phyloP scores from a whole-genome alignment of 495 filamentous ascomycete species.

The Sabuloglossum arenarium region DNA sequence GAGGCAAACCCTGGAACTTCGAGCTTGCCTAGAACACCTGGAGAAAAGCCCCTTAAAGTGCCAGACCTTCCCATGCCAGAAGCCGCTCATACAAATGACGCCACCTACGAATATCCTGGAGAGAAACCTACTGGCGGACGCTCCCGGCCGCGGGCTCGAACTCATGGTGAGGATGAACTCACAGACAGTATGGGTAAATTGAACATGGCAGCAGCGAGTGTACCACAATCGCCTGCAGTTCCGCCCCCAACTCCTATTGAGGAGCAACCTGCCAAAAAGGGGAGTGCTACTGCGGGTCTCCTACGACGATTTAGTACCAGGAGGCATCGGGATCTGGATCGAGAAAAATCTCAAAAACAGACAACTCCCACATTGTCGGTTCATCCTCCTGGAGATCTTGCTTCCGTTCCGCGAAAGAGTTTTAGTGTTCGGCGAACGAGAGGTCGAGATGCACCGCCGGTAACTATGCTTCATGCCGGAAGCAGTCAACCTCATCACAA shows the following conservation, averaged over 20 bases:
- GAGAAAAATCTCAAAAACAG: slow-evolving; percentile 33
- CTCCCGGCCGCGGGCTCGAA: slow-evolving; percentile 66
- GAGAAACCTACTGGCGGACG: slow-evolving; percentile 60
- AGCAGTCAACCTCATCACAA: slow-evolving; percentile 49
- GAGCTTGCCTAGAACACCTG: slow-evolving; percentile 30
- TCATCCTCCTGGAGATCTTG: slow-evolving; percentile 47
- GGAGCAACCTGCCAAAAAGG: slow-evolving; percentile 55
- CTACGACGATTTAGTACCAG: slow-evolving; percentile 82
- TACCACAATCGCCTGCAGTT: slow-evolving; percentile 32
- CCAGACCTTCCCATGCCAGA: slow-evolving; percentile 63
- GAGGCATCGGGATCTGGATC: slow-evolving; percentile 35
- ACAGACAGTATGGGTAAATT: slow-evolving; percentile 53
- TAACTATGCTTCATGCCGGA: slow-evolving; percentile 32
- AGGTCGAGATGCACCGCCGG: slow-evolving; percentile 34
- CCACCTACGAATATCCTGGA: slow-evolving; percentile 60
- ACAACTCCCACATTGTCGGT: slow-evolving; percentile 49
- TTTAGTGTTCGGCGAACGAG: slow-evolving; percentile 60
- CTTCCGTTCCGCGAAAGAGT: slow-evolving; percentile 45
- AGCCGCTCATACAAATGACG: slow-evolving; percentile 77
- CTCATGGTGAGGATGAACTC: slow-evolving; percentile 89
- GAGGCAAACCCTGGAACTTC: slow-evolving; percentile 42
- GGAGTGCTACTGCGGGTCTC: slow-evolving; percentile 71
- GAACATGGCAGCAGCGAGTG: slow-evolving; percentile 31
- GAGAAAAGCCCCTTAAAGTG: slow-evolving; percentile 40
- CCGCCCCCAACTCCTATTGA: slow-evolving; percentile 29